These are phyloP conservation scores for Yamadazyma taylorii DNA, from an alignment of 1,139 yeast genomes.

Conservation along the genomic window DNA sequence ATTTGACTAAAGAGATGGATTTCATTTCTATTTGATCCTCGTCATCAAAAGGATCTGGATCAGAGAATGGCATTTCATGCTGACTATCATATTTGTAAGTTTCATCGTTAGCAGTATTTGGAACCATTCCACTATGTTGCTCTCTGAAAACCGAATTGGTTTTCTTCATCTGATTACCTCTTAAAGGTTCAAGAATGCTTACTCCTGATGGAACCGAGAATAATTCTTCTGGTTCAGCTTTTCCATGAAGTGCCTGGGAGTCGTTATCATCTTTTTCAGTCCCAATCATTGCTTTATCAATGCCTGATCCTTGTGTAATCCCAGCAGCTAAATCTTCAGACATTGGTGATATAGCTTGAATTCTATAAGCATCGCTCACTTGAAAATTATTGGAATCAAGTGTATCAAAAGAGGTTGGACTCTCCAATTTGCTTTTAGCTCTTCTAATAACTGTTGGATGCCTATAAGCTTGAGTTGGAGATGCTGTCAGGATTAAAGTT, in stretches of 20 bases:
- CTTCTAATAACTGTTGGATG: conserved; percentile 16
- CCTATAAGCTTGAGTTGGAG: conserved; percentile 13
- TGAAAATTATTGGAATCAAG: not conserved
- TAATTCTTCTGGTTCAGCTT: not conserved
- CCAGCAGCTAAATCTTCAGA: conserved; percentile 3
- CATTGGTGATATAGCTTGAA: conserved; percentile 11
- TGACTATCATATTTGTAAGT: too few relatives aligned
- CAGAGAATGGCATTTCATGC: too few relatives aligned
- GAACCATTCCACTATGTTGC: conserved; percentile 11
- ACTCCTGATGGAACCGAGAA: not conserved
- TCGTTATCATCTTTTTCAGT: too few relatives aligned
- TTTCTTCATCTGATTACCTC: conserved; percentile 8
- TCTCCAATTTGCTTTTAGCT: not conserved
- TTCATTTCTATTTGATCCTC: not conserved
- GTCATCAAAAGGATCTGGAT: too few relatives aligned
- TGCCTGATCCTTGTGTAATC: not conserved
- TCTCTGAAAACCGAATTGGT: conserved; percentile 13
- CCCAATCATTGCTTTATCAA: too few relatives aligned
- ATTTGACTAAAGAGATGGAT: not conserved
- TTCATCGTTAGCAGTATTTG: conserved; percentile 4
- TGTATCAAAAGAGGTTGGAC: not conserved
- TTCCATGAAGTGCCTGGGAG: too few relatives aligned
- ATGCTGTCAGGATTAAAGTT: conserved; percentile 18
- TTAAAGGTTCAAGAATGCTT: conserved; percentile 16
- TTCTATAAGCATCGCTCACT: conserved; percentile 2